phyloP scores from a whole-genome alignment of 352 stramenopile genomes.

The Globisporangium megalacanthum region DNA sequence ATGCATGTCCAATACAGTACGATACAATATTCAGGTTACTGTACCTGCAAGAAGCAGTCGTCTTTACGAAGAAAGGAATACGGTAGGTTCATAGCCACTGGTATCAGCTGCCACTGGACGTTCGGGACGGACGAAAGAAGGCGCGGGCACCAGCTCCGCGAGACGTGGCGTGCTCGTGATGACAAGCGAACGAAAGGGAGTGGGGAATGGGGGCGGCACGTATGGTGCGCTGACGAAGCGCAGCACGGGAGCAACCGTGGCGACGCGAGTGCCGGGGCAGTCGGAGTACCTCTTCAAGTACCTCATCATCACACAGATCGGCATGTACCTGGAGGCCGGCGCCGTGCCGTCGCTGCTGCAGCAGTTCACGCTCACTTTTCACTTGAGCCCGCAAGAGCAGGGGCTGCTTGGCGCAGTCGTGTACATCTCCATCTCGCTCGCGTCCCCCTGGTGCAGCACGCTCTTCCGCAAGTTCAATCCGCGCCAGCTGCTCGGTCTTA shows the following conservation, averaged over 20 bases:
- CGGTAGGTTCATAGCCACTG: no score
- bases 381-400: slow-evolving; percentile 70
- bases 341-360: slow-evolving; percentile 79
- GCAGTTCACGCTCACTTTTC: slow-evolving; percentile 77
- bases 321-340: slow-evolving; percentile 84
- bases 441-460: slow-evolving; percentile 73
- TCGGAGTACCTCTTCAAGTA: slow-evolving; percentile 82
- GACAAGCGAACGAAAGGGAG: background rate
- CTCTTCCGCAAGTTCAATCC: slow-evolving; percentile 76
- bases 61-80: no score
- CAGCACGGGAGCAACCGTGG: background rate
- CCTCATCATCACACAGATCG: slow-evolving; percentile 78
- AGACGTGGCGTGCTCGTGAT: background rate
- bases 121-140: no score
- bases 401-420: slow-evolving; percentile 76
- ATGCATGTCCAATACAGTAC: no score
- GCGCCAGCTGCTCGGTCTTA: slow-evolving; percentile 55
- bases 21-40: no score
- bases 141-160: no score
- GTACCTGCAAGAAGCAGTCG: no score
- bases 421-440: slow-evolving; percentile 78
- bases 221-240: background rate
- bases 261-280: slow-evolving; percentile 11
- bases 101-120: no score
- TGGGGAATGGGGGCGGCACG: background rate